Evolutionary conservation across 352 stramenopile species (phyloP).

Genomic region (Peronospora destructor): DNA sequence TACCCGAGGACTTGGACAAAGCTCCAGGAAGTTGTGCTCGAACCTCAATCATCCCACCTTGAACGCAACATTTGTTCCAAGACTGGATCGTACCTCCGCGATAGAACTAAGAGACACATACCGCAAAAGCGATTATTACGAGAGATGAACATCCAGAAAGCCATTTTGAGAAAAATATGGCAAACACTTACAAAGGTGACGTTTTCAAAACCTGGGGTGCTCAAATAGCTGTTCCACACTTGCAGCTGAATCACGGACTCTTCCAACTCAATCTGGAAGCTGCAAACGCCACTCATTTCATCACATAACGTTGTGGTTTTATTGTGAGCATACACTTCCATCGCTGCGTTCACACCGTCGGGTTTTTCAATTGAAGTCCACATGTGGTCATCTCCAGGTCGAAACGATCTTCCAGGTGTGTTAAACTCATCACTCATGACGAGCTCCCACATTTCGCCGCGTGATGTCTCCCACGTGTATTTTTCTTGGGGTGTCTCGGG

Average conservation of each 20-base stretch:
- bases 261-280: constrained; percentile 38
- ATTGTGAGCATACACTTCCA: constrained; percentile 89
- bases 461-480: constrained; percentile 31
- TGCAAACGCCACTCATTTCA: constrained; percentile 16
- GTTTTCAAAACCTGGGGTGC: constrained; percentile 31
- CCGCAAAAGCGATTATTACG: constrained; percentile 26
- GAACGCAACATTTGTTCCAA: constrained; percentile 93
- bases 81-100: constrained; percentile 85
- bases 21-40: constrained; percentile 71
- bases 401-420: constrained; percentile 67
- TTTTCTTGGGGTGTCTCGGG: constrained; percentile 29
- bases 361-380: constrained; percentile 92
- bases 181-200: constrained; percentile 33
- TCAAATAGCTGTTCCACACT: constrained; percentile 43
- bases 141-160: constrained; percentile 17
- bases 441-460: constrained; percentile 62
- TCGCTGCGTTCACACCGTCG: constrained; percentile 83
- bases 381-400: constrained; percentile 82
- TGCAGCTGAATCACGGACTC: constrained; percentile 22
- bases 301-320: constrained; percentile 50
- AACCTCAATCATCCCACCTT: constrained; percentile 85
- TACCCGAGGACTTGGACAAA: constrained; percentile 30
- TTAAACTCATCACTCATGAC: constrained; percentile 95
- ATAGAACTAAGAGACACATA: constrained; percentile 27
- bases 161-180: neutral